These are phyloP conservation scores for Hypomontagnella monticulosa DNA, from an alignment of 495 filamentous ascomycete species.

Conservation along the genomic window DNA sequence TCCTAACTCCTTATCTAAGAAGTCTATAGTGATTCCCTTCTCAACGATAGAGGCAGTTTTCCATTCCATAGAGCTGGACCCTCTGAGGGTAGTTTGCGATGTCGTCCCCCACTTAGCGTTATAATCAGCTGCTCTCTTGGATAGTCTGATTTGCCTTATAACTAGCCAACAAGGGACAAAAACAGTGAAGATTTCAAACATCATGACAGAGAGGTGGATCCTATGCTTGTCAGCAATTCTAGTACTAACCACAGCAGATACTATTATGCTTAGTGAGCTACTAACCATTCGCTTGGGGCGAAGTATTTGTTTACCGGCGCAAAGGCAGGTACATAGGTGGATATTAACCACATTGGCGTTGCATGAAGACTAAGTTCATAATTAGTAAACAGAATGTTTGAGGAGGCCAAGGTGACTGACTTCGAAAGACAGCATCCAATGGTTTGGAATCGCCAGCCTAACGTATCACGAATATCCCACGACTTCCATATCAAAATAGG, in stretches of 20 bases:
- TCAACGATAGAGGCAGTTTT: conserved; percentile 39
- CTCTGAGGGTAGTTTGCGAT: conserved; percentile 30
- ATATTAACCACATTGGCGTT: conserved; percentile 72
- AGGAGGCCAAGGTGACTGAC: conserved; percentile 40
- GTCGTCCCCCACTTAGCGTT: conserved; percentile 35
- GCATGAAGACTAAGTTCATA: conserved; percentile 62
- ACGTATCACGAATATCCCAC: conserved; percentile 67
- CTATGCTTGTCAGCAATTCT: conserved; percentile 40
- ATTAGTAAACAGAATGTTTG: conserved; percentile 1
- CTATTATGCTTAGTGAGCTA: background rate
- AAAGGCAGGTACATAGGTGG: conserved; percentile 67
- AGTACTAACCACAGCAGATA: background rate
- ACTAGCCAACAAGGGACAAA: conserved; percentile 64
- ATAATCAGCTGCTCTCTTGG: conserved; percentile 41
- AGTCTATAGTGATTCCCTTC: conserved; percentile 47
- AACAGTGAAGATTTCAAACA: conserved; percentile 64
- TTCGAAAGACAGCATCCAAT: conserved; percentile 66
- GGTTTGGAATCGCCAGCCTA: conserved; percentile 75
- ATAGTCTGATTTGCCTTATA: conserved; percentile 52
- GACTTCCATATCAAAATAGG: conserved; percentile 55
- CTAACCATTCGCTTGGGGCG: conserved; percentile 66
- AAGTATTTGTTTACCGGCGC: conserved; percentile 64
- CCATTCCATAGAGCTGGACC: conserved; percentile 40
- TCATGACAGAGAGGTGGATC: conserved; percentile 64
- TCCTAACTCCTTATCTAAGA: conserved; percentile 43